These are phyloP conservation scores for Asterochloris sp. DNA, from an alignment of 139 green algal genomes.

Conservation along the genomic window DNA sequence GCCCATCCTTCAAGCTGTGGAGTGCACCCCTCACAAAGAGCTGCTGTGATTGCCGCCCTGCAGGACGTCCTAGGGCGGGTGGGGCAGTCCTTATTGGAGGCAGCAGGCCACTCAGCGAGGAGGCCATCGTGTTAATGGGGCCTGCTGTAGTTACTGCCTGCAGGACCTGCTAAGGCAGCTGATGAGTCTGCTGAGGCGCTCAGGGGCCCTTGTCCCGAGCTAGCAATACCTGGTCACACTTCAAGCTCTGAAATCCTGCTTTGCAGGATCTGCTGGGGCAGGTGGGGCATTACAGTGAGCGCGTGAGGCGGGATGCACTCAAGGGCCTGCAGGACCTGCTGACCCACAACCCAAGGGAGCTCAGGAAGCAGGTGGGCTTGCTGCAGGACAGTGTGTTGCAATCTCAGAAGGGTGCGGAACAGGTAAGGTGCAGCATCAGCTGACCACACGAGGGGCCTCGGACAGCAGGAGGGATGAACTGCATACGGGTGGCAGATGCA, in stretches of 20 bases:
- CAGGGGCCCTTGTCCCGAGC: too few species aligned
- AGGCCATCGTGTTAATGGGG: too few species aligned
- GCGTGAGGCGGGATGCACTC: slow-evolving; percentile 62
- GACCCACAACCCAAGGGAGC: slow-evolving; percentile 48
- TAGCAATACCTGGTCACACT: too few species aligned
- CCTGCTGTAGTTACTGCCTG: background rate
- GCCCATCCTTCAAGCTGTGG: too few species aligned
- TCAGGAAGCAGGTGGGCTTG: slow-evolving; percentile 17
- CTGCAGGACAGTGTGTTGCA: background rate
- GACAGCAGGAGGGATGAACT: background rate
- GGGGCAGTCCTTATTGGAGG: too few species aligned
- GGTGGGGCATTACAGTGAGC: slow-evolving; percentile 72
- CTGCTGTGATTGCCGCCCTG: too few species aligned
- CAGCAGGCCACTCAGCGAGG: too few species aligned
- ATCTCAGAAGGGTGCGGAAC: background rate
- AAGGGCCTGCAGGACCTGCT: slow-evolving; percentile 68
- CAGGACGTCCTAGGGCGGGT: too few species aligned
- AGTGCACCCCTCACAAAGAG: too few species aligned
- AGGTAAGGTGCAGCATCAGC: background rate
- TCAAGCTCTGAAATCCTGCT: background rate
- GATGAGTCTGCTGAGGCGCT: too few species aligned
- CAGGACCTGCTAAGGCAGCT: background rate
- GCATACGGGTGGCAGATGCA: background rate
- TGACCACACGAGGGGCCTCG: background rate
- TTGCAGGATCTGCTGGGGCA: slow-evolving; percentile 77